Conservation (phyloP, 164 flowering plant genomes). For the Vitis amurensis region DNA sequence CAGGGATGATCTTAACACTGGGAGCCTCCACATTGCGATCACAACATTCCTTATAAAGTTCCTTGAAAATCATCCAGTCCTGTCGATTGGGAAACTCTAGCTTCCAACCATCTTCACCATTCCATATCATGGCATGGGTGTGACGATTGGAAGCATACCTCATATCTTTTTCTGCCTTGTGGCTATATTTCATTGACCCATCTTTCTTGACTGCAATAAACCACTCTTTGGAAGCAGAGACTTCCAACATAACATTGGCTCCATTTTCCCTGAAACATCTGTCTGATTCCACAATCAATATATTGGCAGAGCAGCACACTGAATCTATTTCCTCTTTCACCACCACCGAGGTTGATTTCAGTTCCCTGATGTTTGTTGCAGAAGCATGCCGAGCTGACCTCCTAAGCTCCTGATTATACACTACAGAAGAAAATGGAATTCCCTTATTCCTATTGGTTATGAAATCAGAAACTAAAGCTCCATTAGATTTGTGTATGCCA, state of each 20-base stretch:
- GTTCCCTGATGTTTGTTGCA: constrained; percentile 23
- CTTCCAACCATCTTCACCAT: constrained; percentile 64
- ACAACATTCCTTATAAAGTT: constrained; percentile 67
- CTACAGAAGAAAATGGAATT: constrained; percentile 19
- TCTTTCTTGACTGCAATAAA: constrained; percentile 49
- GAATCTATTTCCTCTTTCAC: constrained; percentile 32
- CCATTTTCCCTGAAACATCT: constrained; percentile 71
- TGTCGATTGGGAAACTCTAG: constrained; percentile 68
- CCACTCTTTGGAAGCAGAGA: constrained; percentile 53
- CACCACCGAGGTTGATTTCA: constrained; percentile 19
- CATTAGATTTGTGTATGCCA: constrained; percentile 25
- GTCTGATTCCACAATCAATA: constrained; percentile 65
- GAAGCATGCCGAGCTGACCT: constrained; percentile 26
- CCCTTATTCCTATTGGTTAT: constrained; percentile 24
- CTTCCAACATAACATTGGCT: constrained; percentile 46
- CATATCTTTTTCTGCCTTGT: constrained; percentile 57
- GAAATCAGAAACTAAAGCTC: constrained; percentile 26
- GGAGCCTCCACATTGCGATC: constrained; percentile 49
- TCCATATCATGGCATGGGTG: constrained; percentile 73
- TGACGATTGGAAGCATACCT: constrained; percentile 52
- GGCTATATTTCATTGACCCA: constrained; percentile 43
- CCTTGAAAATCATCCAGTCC: constrained; percentile 80
- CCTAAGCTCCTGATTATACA: constrained; percentile 27
- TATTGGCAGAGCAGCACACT: constrained; percentile 50
- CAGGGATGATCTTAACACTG: constrained; percentile 53